These are phyloP conservation scores for Magnusiomyces tetraspermus DNA, from an alignment of 1,139 yeast genomes.

Conservation along the genomic window DNA sequence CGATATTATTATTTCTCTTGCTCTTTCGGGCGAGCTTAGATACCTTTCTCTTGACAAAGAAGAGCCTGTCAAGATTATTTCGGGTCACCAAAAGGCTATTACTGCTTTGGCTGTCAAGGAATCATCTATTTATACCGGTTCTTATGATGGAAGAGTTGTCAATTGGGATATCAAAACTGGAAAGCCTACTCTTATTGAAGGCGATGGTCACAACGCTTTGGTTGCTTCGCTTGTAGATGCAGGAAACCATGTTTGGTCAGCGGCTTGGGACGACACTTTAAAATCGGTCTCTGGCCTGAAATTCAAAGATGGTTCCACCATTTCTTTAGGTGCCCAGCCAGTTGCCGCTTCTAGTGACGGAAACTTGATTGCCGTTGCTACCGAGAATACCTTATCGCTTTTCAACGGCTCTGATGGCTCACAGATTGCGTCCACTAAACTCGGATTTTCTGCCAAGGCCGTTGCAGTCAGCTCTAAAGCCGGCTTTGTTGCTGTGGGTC, in stretches of 20 bases:
- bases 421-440: constrained; percentile 17
- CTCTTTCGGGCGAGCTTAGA: constrained; percentile 64
- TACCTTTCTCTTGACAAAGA: constrained; percentile 39
- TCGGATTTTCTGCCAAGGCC: constrained; percentile 18
- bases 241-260: constrained; percentile 37
- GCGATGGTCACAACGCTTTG: constrained; percentile 22
- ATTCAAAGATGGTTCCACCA: constrained; percentile 25
- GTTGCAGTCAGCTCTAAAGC: constrained; percentile 34
- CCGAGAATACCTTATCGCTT: constrained; percentile 40
- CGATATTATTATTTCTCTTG: constrained; percentile 50
- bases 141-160: constrained; percentile 69
- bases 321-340: constrained; percentile 53
- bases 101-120: constrained; percentile 43
- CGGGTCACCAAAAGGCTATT: constrained; percentile 77
- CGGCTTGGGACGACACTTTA: constrained; percentile 88
- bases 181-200: constrained; percentile 10
- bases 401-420: constrained; percentile 24
- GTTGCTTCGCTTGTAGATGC: constrained; percentile 31
- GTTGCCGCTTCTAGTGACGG: constrained; percentile 33
- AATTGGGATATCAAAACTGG: constrained; percentile 39
- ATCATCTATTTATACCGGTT: constrained; percentile 49
- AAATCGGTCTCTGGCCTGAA: constrained; percentile 35
- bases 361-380: constrained; percentile 35
- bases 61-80: constrained; percentile 39
- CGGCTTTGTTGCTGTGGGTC: constrained; percentile 27